Percentiles rank a stretch among this genome's conserved stretches.
Conservation (phyloP, 208 protist genomes). For the Naegleria gruberi region DNA sequence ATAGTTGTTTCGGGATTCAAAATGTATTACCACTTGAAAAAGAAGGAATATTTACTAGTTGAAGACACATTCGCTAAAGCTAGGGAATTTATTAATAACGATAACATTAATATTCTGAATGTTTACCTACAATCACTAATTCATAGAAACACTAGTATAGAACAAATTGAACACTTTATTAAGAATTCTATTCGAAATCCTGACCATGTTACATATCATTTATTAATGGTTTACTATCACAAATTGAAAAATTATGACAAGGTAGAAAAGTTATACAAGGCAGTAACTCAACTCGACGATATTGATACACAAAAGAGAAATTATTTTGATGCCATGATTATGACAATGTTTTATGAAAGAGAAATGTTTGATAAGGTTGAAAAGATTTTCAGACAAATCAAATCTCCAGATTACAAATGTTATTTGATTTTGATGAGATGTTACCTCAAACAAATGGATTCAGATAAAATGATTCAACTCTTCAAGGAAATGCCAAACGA, state of each 20-base stretch:
- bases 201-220: neutral
- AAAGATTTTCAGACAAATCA: neutral
- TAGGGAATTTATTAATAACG: neutral
- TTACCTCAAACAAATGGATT: neutral
- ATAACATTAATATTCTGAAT: neutral
- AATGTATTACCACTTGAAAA: neutral
- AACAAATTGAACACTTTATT: neutral
- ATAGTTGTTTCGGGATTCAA: neutral
- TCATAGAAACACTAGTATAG: neutral
- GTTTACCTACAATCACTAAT: neutral
- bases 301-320: neutral
- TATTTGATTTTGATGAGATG: neutral
- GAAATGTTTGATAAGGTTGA: neutral
- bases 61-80: neutral
- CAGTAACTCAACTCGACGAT: neutral
- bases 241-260: neutral
- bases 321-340: neutral
- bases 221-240: neutral
- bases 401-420: neutral
- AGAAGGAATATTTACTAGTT: neutral
- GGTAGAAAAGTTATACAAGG: neutral
- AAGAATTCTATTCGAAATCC: neutral
- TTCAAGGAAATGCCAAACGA: neutral
- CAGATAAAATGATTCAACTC: neutral
- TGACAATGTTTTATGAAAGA: neutral